Evolutionary conservation across 2,329 filamentous ascomycete genomes (phyloP).

Genomic region (Xylariaceae sp.): DNA sequence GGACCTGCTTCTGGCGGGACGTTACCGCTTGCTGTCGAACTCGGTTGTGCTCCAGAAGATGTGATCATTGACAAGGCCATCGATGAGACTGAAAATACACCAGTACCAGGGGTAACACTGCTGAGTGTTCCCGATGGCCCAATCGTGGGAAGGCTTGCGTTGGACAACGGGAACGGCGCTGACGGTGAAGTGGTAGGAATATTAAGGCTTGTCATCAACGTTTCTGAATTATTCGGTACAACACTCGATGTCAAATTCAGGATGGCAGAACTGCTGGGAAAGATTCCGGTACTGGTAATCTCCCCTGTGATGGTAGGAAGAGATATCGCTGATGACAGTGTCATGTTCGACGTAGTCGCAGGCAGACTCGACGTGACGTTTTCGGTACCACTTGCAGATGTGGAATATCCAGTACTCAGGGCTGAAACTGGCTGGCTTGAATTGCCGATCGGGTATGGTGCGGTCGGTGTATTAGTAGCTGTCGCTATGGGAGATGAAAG

Average conservation of each 20-base stretch:
- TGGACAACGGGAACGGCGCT: slow-evolving; percentile 17
- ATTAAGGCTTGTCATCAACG: background rate
- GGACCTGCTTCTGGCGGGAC: slow-evolving; percentile 3
- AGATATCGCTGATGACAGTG: background rate
- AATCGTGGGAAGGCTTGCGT: slow-evolving; percentile 11
- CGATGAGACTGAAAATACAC: background rate
- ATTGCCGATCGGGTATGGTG: background rate
- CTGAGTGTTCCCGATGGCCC: slow-evolving; percentile 12
- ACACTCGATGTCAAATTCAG: background rate
- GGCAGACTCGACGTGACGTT: background rate
- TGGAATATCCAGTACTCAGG: slow-evolving; percentile 3
- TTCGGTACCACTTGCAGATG: slow-evolving; percentile 3
- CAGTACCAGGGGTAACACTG: background rate
- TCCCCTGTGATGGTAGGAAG: background rate
- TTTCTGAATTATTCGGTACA: slow-evolving; percentile 2
- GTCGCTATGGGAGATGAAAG: too few relatives aligned
- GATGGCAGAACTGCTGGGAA: background rate
- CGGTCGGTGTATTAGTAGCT: too few relatives aligned
- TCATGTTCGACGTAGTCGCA: background rate
- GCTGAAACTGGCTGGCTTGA: slow-evolving; percentile 9
- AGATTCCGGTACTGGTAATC: background rate
- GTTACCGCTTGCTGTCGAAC: slow-evolving; percentile 3
- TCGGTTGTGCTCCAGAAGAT: slow-evolving; percentile 6
- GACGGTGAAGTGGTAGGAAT: slow-evolving; percentile 11
- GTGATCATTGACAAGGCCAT: background rate